Evolutionary conservation across 257 asterid genomes (phyloP), one percentile per base, ranked within the genome.

Genomic region (Nicotiana tomentosiformis): DNA sequence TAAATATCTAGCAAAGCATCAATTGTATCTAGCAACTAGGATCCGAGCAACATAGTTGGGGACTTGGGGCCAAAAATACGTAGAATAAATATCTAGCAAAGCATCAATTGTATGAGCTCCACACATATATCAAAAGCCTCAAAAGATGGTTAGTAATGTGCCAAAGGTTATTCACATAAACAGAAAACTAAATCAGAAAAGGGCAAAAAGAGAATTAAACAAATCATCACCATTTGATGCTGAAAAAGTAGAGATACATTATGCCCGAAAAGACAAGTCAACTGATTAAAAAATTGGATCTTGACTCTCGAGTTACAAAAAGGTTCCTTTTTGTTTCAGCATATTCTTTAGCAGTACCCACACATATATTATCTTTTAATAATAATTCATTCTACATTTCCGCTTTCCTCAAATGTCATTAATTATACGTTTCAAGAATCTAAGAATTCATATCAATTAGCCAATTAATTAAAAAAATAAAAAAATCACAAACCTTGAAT

Each of bases 401-500:
- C 32, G 20, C 35, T 11, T 62, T 62, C 68, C 68, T 64, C 68
- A 8, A 20, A 2, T 61, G 14, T 61, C 26, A 1, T 1, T 9
- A 62, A 62, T 10, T 64, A 64, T 11, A 4, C 68, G 68, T 1
- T 64, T 23, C 37, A 26, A 64, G 68, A 64, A 65, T 65, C 43
- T 29, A 65, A 65, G 39, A 29, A 12, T 12, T 6, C 70, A 65
- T 65, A 65, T 14, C 10, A 58, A 58, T 60, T 1, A 20, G 66
- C 15, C 2, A 60, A 60, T 9, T 20, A 60, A 62, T 10, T 10
- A 11, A 0, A 12, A 2, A 57, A 56, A 7, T 60, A 20, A 12
- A 64, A 64, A 26, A 10, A 30, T 18, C 3, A 56, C 85, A 10
- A 77, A 95, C 98, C 98, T 93, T 18, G 91, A 91, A 88, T 86